Evolutionary conservation across 2,329 filamentous ascomycete species (phyloP), one percentile per base, ranked within the genome.

Genomic region (Fusarium sp.): DNA sequence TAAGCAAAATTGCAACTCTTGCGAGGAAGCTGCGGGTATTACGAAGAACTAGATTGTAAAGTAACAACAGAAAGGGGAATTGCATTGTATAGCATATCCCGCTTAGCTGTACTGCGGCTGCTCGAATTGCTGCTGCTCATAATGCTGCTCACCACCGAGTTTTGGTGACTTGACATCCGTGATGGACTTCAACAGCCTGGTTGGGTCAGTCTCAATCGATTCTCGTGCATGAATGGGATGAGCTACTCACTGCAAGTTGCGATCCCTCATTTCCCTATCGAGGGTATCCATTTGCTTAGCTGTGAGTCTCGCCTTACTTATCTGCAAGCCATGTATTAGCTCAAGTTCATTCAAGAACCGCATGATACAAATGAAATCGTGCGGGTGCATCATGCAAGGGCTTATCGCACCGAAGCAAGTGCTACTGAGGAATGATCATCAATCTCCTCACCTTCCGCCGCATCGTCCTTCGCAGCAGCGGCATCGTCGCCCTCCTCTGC

Each of bases 391-490:
- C 78, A 82, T 81, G 78, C 79, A 82, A 80, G 80, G 84, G 84
- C 81, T 79, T 80, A 76, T 83, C 89, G 85, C 86, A 91, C 89
- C 88, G 86, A 88, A 82, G 88, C 88, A 81, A 91, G 84, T 80
- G 88, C 89, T 78, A 85, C 83, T 77, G 88, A 90, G 79, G 88
- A 88, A 82, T 87, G 82, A 77, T 91, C 88, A 75, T 87, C 84
- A 74, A 82, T 81, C 77, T 81, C 81, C 87, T 90, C 88, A 87
- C 86, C 87, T 87, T 86, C 85, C 77, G 81, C 81, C 75, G 78
- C 75, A 49, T 76, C 76, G 58, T 79, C 78, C 71, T 79, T 72
- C 45, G 77, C 74, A 68, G 78, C 78, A 49, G 76, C 74, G 50
- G 75, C 74, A 46, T 75, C 77, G 45, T 76, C 78, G 59, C 72